Conservation (phyloP, 495 filamentous ascomycete genomes). For the Sphaerosporella brunnea region DNA sequence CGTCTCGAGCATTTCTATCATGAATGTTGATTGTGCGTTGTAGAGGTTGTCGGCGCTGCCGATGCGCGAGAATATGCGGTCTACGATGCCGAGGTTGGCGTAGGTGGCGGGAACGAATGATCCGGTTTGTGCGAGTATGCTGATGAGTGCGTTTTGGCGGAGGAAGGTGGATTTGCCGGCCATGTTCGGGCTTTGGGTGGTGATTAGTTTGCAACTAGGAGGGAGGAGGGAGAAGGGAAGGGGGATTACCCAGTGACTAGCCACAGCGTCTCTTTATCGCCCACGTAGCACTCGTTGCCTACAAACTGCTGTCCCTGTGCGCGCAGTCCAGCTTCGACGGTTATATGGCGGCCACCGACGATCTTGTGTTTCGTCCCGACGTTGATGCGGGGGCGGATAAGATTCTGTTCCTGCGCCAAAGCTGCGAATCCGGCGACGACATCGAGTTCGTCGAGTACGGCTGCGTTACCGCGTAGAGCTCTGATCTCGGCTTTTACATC, state of each 20-base stretch:
- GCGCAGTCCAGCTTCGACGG: constrained; percentile 63
- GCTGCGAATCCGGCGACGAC: constrained; percentile 67
- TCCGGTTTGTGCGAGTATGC: constrained; percentile 78
- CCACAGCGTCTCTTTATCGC: constrained; percentile 52
- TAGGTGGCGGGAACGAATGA: constrained; percentile 79
- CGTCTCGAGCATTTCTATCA: constrained; percentile 71
- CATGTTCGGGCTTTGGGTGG: constrained; percentile 59
- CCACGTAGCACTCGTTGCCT: constrained; percentile 52
- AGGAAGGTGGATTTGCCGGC: constrained; percentile 91
- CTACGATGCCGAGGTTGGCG: constrained; percentile 70
- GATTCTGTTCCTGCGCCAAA: constrained; percentile 53
- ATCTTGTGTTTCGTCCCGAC: constrained; percentile 42
- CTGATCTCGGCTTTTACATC: constrained; percentile 61
- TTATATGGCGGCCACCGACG: constrained; percentile 70
- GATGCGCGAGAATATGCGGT: constrained; percentile 80
- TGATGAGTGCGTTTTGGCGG: constrained; percentile 84
- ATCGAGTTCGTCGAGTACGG: constrained; percentile 81
- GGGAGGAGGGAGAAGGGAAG: not conserved
- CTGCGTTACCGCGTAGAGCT: constrained; percentile 69
- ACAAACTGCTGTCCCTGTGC: constrained; percentile 70
- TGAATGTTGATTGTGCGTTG: constrained; percentile 87
- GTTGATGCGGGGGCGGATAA: constrained; percentile 56
- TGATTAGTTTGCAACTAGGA: not conserved
- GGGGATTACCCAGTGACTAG: constrained; percentile 54
- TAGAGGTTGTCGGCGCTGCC: constrained; percentile 88